Conservation (phyloP, 192 early-diverging fungal species). For the Podila verticillata region DNA sequence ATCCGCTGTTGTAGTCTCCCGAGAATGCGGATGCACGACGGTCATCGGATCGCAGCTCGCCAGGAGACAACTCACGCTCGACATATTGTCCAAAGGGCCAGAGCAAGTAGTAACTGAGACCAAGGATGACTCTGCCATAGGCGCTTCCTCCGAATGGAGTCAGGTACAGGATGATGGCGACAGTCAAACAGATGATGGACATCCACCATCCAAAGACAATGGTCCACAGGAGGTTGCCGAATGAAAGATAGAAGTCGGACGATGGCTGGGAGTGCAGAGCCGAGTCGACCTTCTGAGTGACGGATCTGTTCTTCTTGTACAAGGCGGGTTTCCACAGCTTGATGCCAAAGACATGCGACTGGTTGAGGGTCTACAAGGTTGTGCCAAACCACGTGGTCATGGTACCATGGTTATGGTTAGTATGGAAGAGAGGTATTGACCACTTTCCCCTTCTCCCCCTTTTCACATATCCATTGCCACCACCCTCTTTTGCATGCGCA, state of each 20-base stretch:
- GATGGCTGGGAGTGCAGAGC: constrained; percentile 82
- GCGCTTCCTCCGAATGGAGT: constrained; percentile 63
- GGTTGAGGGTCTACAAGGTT: constrained; percentile 74
- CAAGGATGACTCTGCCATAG: constrained; percentile 75
- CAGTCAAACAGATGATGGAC: constrained; percentile 65
- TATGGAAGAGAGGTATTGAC: not conserved
- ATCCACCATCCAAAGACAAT: constrained; percentile 94
- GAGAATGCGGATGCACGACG: constrained; percentile 8
- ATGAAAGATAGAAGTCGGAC: constrained; percentile 74
- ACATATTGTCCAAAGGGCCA: constrained; percentile 98
- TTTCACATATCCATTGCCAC: not conserved
- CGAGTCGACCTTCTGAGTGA: constrained; percentile 79
- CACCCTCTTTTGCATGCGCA: not conserved
- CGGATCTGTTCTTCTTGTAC: constrained; percentile 93
- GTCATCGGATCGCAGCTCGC: constrained; percentile 15
- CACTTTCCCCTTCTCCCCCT: not conserved
- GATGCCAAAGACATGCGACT: constrained; percentile 91
- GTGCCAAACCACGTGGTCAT: not conserved
- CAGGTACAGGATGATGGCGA: constrained; percentile 68
- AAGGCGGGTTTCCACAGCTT: constrained; percentile 97
- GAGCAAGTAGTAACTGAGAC: constrained; percentile 86
- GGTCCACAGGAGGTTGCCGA: constrained; percentile 91
- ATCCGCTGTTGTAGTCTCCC: not conserved
- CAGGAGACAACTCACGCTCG: constrained; percentile 60
- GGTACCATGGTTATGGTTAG: not conserved